Evolutionary conservation across 176 grass and related monocot genomes (phyloP), one percentile per base, ranked within the genome.

Genomic region (Phragmites australis): DNA sequence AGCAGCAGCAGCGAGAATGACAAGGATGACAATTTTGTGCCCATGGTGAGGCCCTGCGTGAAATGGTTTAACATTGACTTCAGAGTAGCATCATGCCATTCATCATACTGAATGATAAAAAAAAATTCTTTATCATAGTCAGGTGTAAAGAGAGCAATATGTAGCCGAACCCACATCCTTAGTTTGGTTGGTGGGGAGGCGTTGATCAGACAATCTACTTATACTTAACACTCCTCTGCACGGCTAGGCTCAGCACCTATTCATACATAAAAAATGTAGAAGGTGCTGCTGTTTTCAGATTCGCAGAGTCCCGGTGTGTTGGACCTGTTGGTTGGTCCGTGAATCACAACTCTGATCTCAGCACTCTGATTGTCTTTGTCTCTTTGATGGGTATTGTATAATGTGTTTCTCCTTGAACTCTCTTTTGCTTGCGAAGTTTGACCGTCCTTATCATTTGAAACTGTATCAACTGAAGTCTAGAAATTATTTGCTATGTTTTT

Each of bases 1-100:
- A 42, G 75, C 12, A 23, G 73, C 63, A 19, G 45, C 32, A 43
- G 57, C 9, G 61, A 82, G 42, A 73, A 47, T 25, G 66, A 66
- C 29, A 78, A 57, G 10, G 86, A 58, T 31, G 41, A 40, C 42
- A 68, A 44, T 55, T 22, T 23, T 30, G 12, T 7, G 31, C 42
- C 23, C 7, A 32, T 40, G 81, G 86, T 88, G 67, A 83, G 86
- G 41, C 8, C 59, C 13, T 79, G 51, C 41, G 2, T 61, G 27
- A 26, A 29, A 81, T 81, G 18, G 12, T 61, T 37, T 70, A 16
- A 26, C 29, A 47, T 40, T 47, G 6, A 12, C 45, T 76, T 76
- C 61, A 37, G 14, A 56, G 13, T 45, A 32, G 8, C 61, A 44
- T 25, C 21, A 2, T 21, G 31, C 65, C 48, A 46, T 55, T 21